Base-by-base conservation (phyloP, 2,329 filamentous ascomycete genomes). In the Cercospora sesami region DNA sequence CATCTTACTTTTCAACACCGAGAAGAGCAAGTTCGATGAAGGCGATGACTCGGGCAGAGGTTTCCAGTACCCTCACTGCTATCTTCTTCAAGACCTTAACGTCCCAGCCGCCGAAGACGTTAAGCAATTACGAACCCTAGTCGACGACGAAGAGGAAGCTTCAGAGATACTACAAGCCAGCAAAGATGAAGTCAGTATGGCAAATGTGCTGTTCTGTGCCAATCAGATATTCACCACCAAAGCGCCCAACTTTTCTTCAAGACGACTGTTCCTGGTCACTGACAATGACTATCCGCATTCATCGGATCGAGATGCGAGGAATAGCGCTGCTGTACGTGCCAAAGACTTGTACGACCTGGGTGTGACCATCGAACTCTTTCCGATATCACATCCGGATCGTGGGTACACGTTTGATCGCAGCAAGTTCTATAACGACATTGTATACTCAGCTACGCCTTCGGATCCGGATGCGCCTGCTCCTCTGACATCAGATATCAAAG, bases 161-260 rank as follows among this genome's bases (percentile, higher is more conserved):
- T 84, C 88, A 2, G 85, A 89, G 8, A 67, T 97, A 4, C 81
- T 98, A 39, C 84, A 85, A 5, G 89, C 94, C 1, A 87, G 91
- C 0, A 81, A 86, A 3, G 88, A 94, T 65, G 82, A 85, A 1
- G 89, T 91, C 0, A 89, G 89, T 36, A 96, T 99, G 90, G 88
- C 92, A 9, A 96, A 94, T 74, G 86, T 99, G 2, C 84, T 99
- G 1, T 97, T 97, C 77, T 96, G 94, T 74, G 94, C 93, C 42
- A 98, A 98, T 73, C 93, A 97, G 76, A 91, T 98, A 62, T 97
- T 99, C 78, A 97, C 94, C 1, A 97, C 92, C 3, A 96, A 91
- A 78, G 94, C 95, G 0, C 89, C 95, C 18, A 98, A 97, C 76
- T 98, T 98, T 78, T 90, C 92, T 4, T 98, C 94, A 5, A 86